These are phyloP conservation scores for Piper longum DNA, from an alignment of 164 flowering plant genomes.

Conservation along the genomic window DNA sequence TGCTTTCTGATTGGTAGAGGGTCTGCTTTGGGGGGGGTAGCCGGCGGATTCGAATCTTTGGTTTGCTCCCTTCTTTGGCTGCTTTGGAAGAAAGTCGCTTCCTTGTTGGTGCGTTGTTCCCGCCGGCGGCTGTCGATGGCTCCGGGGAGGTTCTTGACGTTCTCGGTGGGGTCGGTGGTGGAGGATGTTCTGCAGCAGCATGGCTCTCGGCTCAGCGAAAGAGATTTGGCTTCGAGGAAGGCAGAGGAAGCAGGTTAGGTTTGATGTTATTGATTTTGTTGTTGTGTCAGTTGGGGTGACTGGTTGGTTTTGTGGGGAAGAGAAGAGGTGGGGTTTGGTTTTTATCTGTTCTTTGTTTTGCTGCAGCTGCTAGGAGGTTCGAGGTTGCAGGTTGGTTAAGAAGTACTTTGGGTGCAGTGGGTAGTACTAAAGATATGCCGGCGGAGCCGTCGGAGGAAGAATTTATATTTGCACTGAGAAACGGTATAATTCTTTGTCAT, in stretches of 20 bases:
- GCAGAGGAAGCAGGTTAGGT: constrained; percentile 55
- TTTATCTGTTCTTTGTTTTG: not conserved
- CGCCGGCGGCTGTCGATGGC: constrained; percentile 1
- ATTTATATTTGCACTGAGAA: constrained; percentile 66
- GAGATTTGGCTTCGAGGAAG: constrained; percentile 43
- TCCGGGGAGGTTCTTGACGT: constrained; percentile 3
- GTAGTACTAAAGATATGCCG: constrained; percentile 71
- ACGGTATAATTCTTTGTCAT: constrained; percentile 76
- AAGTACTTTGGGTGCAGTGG: constrained; percentile 64
- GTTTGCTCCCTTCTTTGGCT: not conserved
- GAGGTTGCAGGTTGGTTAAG: constrained; percentile 83
- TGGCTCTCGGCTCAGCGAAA: constrained; percentile 24
- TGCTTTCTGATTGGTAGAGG: no score
- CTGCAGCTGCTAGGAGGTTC: constrained; percentile 58
- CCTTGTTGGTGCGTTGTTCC: not conserved
- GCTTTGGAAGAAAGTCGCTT: not conserved
- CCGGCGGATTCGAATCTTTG: not conserved
- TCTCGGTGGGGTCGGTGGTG: constrained; percentile 29
- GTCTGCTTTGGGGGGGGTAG: no score
- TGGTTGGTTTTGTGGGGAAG: not conserved
- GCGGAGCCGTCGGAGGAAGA: constrained; percentile 89
- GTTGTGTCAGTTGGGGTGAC: not conserved
- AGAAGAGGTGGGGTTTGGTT: not conserved
- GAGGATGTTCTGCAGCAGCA: constrained; percentile 65
- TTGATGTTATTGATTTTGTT: not conserved